Evolutionary conservation across 2,329 filamentous ascomycete genomes (phyloP), one percentile per base, ranked within the genome.

Genomic region (Onygenales sp.): DNA sequence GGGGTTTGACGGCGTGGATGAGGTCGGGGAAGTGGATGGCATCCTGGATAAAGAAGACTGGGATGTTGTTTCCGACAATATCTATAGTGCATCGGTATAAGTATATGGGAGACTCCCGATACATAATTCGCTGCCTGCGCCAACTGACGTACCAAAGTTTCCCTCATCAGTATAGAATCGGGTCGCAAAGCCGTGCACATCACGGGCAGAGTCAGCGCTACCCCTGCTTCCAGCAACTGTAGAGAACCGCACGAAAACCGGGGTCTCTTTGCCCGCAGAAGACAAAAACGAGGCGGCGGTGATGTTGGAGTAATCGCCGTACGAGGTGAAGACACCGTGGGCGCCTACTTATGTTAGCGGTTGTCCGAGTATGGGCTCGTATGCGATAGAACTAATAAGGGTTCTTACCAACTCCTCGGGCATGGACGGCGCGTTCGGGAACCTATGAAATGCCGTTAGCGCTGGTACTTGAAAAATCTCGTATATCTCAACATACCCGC

Each of bases 131-230:
- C 34, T 27, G n/a, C 8, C 13, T 21, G 13, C 9, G 6, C 17
- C 6, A 47, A 27, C 14, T 39, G n/a, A 32, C 61, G 42, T 61
- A 68, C 68, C 69, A n/a, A 70, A 84, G 65, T 88, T 88, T 31
- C 85, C 85, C 60, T 87, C 83, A 40, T 87, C 82, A 0, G 85
- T 88, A 61, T 87, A 88, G 60, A 86, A 84, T 53, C 78, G 77
- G 49, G 76, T 79, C 2, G 86, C 85, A 61, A 88, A 88, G 1
- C 86, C 86, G 57, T 86, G 85, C 0, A 88, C 83, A 71, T 89
- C 86, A 37, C 86, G 78, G 6, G 78, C 84, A 0, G 83, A 84
- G 61, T 89, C 86, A 2, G 82, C 78, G 59, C 82, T 86, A 33
- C 86, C 86, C 11, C 81, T 76, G 36, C 79, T 84, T 2, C 84